Evolutionary conservation across 106 monocot species (phyloP).

Genomic region (Dendrobium huoshanense): DNA sequence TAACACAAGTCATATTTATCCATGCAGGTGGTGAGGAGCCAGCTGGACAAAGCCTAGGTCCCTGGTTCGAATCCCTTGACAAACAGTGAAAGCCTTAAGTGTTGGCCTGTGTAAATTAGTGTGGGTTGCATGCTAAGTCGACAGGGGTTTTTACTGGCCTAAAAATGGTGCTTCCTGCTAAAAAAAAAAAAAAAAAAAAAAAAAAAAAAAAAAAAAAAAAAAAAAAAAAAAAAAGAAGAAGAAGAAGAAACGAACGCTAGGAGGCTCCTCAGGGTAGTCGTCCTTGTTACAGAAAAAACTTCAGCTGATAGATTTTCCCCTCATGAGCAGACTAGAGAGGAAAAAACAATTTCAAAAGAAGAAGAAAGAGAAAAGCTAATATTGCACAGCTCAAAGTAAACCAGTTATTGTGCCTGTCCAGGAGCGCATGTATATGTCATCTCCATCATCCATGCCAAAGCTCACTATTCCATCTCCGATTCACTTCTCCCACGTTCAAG

Average conservation of each 20-base stretch:
- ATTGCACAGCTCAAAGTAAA: neutral
- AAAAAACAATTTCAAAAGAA: neutral
- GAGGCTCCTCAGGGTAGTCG: conserved; percentile 20
- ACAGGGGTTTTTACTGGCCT: too few relatives aligned
- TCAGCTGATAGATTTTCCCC: conserved; percentile 13
- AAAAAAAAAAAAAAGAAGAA: too few relatives aligned
- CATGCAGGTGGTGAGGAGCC: too few relatives aligned
- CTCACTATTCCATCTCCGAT: conserved; percentile 19
- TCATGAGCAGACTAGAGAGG: conserved; percentile 9
- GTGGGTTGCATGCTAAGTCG: too few relatives aligned
- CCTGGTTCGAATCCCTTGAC: too few relatives aligned
- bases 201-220: too few relatives aligned
- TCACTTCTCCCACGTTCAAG: conserved; percentile 18
- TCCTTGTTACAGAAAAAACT: conserved; percentile 21
- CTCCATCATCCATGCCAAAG: conserved; percentile 21
- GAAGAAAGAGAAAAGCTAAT: neutral
- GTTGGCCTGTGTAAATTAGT: too few relatives aligned
- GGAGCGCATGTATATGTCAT: conserved; percentile 20
- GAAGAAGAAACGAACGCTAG: conserved; percentile 9
- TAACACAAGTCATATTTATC: conserved; percentile 15
- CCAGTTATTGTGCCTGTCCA: conserved; percentile 49
- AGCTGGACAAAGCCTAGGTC: too few relatives aligned
- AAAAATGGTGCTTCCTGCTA: too few relatives aligned
- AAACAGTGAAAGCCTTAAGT: too few relatives aligned
- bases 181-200: too few relatives aligned